Evolutionary conservation across 2,329 filamentous ascomycete species (phyloP).

Genomic region (Aureobasidium sp.): DNA sequence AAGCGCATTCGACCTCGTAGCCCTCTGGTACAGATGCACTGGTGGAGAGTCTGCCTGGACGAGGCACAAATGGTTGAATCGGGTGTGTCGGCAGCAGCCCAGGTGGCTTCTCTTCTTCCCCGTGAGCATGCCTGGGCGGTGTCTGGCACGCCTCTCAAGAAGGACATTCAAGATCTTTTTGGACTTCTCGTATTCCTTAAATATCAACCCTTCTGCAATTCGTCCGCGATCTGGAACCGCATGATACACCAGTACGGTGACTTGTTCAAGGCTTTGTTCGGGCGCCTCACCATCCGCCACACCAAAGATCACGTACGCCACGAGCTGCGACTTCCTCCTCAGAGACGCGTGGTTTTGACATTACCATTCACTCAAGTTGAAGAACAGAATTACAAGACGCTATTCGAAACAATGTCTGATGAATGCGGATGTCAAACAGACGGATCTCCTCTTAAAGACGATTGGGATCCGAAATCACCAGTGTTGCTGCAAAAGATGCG

Average conservation of each 20-base stretch:
- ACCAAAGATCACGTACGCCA: constrained; percentile 84
- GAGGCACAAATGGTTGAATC: constrained; percentile 95
- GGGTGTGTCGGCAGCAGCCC: constrained; percentile 84
- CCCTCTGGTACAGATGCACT: constrained; percentile 82
- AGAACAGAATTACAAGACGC: constrained; percentile 84
- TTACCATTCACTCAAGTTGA: constrained; percentile 93
- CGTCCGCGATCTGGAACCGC: constrained; percentile 71
- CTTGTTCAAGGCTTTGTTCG: constrained; percentile 75
- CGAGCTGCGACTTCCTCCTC: constrained; percentile 82
- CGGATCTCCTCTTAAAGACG: constrained; percentile 66
- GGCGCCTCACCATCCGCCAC: constrained; percentile 80
- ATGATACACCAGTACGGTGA: constrained; percentile 54
- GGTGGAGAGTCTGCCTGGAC: constrained; percentile 84
- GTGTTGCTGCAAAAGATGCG: constrained; percentile 76
- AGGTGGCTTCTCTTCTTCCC: constrained; percentile 81
- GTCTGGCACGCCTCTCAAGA: constrained; percentile 89
- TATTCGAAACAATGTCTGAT: constrained; percentile 80
- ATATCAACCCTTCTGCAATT: constrained; percentile 78
- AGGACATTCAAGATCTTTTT: constrained; percentile 80
- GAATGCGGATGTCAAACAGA: constrained; percentile 70
- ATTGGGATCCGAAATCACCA: constrained; percentile 71
- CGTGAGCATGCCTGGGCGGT: constrained; percentile 92
- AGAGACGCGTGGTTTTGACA: constrained; percentile 88
- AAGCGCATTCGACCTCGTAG: constrained; percentile 74
- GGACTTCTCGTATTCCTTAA: constrained; percentile 85